Base-by-base conservation (phyloP, 2,329 filamentous ascomycete species). In the Sporothrix inflata region DNA sequence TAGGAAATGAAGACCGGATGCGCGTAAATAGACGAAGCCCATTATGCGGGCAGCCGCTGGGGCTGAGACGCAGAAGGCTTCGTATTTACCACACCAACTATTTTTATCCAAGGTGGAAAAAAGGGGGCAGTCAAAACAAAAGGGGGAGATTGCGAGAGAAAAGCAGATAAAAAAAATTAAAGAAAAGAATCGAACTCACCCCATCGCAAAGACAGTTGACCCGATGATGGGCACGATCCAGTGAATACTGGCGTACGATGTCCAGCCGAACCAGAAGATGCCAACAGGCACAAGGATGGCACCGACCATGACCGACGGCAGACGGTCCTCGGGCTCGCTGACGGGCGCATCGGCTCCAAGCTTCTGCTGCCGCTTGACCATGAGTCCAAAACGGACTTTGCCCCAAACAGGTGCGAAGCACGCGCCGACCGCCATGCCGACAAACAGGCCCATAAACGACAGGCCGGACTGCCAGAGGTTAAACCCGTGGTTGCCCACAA, bases 241-340 rank as follows among this genome's bases (percentile, higher is more conserved):
- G 81, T 93, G 91, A 66, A 97, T 87, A 76, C 81, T 86, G 1
- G 90, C 81, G 79, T 90, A 94, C 16, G 92, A 91, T 4, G 92
- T 94, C 92, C 94, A 97, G 9, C 89, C 94, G 81, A 97, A 97
- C 82, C 93, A 92, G 80, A 98, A 97, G 19, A 98, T 82, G 7
- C 93, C 93, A 71, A 92, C 84, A 5, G 94, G 93, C 42, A 96
- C 93, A 11, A 97, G 81, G 60, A 94, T 81, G 0, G 90, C 90
- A n/a, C 94, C 95, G 8, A 86, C 79, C 69, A 94, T 91, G 24
- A 90, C 88, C 45, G 93, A 89, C 7, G 93, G 92, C 45, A 98
- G 86, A 74, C 94, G 89, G 82, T 92, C 97, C 82, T 98, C 95
- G 9, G 95, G 94, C 84, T 97, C 93, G 73, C 89, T 91, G 57